phyloP scores from a whole-genome alignment of 805 yeast genomes.

The Nakazawaea ambrosiae region DNA sequence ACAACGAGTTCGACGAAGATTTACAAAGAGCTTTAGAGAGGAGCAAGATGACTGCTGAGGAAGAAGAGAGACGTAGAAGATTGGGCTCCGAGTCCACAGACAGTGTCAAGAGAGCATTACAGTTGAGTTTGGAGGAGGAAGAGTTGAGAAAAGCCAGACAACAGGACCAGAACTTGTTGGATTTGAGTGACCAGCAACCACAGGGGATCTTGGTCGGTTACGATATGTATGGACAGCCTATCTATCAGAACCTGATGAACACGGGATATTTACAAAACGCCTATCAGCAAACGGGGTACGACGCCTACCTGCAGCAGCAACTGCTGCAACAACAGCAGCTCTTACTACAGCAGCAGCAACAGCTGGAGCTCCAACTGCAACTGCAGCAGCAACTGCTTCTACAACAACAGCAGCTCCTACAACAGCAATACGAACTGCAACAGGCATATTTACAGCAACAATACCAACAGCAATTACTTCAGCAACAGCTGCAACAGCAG shows the following conservation, averaged over 20 bases:
- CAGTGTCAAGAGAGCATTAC: slow-evolving; percentile 62
- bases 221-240: slow-evolving; percentile 66
- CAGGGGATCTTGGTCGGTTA: slow-evolving; percentile 29
- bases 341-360: slow-evolving; percentile 16
- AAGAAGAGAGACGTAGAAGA: slow-evolving; percentile 58
- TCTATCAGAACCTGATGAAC: slow-evolving; percentile 40
- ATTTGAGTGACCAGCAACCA: slow-evolving; percentile 43
- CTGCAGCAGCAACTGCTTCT: slow-evolving; percentile 14
- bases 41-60: slow-evolving; percentile 75
- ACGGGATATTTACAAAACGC: slow-evolving; percentile 50
- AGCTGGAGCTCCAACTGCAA: slow-evolving; percentile 13
- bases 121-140: slow-evolving; percentile 71
- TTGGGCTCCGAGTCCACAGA: slow-evolving; percentile 43
- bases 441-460: slow-evolving; percentile 14
- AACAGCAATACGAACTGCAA: slow-evolving; percentile 16
- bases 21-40: slow-evolving; percentile 75
- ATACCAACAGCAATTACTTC: slow-evolving; percentile 15
- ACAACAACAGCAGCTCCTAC: slow-evolving; percentile 16
- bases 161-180: slow-evolving; percentile 43
- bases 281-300: slow-evolving; percentile 21
- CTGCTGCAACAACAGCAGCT: slow-evolving; percentile 14
- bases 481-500: slow-evolving; percentile 30
- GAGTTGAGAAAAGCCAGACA: slow-evolving; percentile 43
- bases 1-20: slow-evolving; percentile 62
- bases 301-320: slow-evolving; percentile 13